phyloP scores from a whole-genome alignment of 441 rosid genomes.

The Populus hybrid region DNA sequence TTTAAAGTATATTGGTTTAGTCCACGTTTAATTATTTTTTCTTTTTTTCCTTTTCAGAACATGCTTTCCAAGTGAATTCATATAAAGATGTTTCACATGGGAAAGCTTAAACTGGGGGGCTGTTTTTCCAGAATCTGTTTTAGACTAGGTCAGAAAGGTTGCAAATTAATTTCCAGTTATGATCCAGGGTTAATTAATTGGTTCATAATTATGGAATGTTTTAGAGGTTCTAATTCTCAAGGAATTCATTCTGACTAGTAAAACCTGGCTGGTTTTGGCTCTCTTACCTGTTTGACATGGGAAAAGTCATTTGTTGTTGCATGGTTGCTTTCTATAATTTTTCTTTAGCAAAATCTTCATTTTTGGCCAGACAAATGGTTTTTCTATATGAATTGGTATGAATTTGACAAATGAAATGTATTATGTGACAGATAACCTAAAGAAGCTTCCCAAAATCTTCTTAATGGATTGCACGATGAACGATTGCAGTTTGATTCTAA shows the following conservation, averaged over 20 bases:
- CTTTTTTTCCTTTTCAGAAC: not conserved
- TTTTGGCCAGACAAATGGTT: not conserved
- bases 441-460: slow-evolving; percentile 62
- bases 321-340: not conserved
- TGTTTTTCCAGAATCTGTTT: not conserved
- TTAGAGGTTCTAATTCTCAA: not conserved
- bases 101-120: not conserved
- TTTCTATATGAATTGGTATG: not conserved
- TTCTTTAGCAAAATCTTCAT: not conserved
- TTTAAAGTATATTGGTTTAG: slow-evolving; percentile 7
- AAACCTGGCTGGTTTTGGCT: not conserved
- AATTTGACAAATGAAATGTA: slow-evolving; percentile 5
- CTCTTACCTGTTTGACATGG: not conserved
- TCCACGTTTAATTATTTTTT: slow-evolving; percentile 6
- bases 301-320: not conserved
- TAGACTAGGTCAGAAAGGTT: not conserved
- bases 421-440: slow-evolving; percentile 50
- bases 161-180: not conserved
- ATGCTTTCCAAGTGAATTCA: slow-evolving; percentile 9
- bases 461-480: slow-evolving; percentile 89
- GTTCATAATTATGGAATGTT: not conserved
- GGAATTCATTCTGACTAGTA: not conserved
- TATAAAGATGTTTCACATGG: not conserved
- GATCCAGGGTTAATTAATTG: not conserved
- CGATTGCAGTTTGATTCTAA: slow-evolving; percentile 78